Evolutionary conservation across 352 stramenopile species (phyloP).

Genomic region (Phytopythium chamaehyphon): DNA sequence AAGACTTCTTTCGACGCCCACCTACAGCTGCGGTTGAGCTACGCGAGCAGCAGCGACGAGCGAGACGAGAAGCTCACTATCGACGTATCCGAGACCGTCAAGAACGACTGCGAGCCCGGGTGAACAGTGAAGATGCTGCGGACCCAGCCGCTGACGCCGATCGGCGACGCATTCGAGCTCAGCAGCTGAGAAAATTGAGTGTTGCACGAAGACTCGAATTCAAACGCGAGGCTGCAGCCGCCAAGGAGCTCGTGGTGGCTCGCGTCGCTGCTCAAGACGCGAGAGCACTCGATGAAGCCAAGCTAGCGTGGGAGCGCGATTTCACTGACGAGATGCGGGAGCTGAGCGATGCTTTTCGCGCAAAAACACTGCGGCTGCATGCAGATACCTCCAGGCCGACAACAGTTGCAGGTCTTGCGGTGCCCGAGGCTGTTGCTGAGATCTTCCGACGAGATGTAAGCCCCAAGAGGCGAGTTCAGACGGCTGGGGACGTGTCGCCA

Average conservation of each 20-base stretch:
- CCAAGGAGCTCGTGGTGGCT: slow-evolving; percentile 19
- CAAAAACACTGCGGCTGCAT: slow-evolving; percentile 17
- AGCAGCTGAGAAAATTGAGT: slow-evolving; percentile 35
- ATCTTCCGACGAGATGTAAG: slow-evolving; percentile 35
- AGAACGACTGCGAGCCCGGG: slow-evolving; percentile 32
- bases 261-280: slow-evolving; percentile 14
- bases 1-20: slow-evolving; percentile 58
- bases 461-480: slow-evolving; percentile 43
- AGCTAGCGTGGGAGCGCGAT: slow-evolving; percentile 43
- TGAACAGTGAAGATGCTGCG: slow-evolving; percentile 14
- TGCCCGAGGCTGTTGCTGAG: slow-evolving; percentile 43
- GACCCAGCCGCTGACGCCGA: slow-evolving; percentile 12
- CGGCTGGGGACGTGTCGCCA: slow-evolving; percentile 14
- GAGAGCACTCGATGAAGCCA: slow-evolving; percentile 22
- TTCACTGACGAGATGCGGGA: slow-evolving; percentile 47
- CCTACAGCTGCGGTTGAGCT: slow-evolving; percentile 28
- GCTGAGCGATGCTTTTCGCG: slow-evolving; percentile 38
- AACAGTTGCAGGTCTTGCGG: slow-evolving; percentile 48
- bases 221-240: slow-evolving; percentile 25
- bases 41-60: slow-evolving; percentile 34
- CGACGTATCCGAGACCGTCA: slow-evolving; percentile 38
- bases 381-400: slow-evolving; percentile 21
- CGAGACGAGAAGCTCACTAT: slow-evolving; percentile 37
- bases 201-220: slow-evolving; percentile 33
- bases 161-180: slow-evolving; percentile 19